Percentiles rank a stretch among this genome's conserved stretches.
Evolutionary conservation across 148 eudicot genomes (phyloP).

Genomic region (Silene uniflora): DNA sequence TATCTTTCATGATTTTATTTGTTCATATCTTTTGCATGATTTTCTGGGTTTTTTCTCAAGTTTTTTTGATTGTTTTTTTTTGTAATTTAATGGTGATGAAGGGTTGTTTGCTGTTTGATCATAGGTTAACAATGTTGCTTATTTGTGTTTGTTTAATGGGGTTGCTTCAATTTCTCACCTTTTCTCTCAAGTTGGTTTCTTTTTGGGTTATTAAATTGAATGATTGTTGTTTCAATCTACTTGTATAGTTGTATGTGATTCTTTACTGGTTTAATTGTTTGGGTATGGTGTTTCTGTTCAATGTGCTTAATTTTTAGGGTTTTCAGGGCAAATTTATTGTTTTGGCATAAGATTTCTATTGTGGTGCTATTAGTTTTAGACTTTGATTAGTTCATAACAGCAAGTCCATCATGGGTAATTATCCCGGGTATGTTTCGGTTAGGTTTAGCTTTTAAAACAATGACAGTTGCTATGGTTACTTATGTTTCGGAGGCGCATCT

Average conservation of each 20-base stretch:
- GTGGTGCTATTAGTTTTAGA: too few relatives aligned
- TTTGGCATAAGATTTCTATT: not conserved
- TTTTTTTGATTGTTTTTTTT: not conserved
- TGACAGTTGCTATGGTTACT: not conserved
- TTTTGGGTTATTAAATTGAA: not conserved
- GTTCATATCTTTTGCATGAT: too few relatives aligned
- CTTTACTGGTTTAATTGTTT: not conserved
- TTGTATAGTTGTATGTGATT: not conserved
- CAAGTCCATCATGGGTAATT: not conserved
- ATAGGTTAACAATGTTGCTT: not conserved
- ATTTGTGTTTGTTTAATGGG: constrained; percentile 2
- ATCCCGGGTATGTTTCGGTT: constrained; percentile 3
- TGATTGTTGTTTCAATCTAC: not conserved
- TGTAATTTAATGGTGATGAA: not conserved
- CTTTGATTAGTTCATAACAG: not conserved
- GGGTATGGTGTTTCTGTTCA: not conserved
- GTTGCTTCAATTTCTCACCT: constrained; percentile 4
- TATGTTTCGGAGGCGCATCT: not conserved
- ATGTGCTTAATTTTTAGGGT: not conserved
- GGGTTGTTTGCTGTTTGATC: not conserved
- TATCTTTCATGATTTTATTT: too few relatives aligned
- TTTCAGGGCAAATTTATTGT: not conserved
- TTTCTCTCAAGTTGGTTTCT: not conserved
- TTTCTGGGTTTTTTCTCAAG: not conserved
- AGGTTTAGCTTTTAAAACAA: not conserved